Percentiles rank a stretch among this genome's conserved stretches.
Conservation (phyloP, 371 early-diverging fungal genomes). For the Choanephora cucurbitarum region DNA sequence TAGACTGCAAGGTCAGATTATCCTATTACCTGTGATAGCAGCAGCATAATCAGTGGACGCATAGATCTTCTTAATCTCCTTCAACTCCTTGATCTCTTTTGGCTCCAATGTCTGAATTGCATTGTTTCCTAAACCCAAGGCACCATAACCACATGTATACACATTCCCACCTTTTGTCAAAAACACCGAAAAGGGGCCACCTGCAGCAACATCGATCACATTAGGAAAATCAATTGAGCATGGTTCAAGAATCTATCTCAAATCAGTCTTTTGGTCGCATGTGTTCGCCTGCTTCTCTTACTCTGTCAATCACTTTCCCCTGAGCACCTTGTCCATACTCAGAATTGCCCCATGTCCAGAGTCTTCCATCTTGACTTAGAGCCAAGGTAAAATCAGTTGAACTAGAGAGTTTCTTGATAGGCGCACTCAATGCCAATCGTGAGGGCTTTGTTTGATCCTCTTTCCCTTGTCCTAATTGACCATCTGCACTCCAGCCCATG, state of each 20-base stretch:
- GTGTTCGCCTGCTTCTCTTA: constrained; percentile 28
- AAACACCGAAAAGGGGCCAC: constrained; percentile 72
- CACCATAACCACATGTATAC: constrained; percentile 74
- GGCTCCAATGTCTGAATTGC: constrained; percentile 53
- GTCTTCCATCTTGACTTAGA: constrained; percentile 46
- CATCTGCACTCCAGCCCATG: constrained; percentile 86
- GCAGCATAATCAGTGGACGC: constrained; percentile 67
- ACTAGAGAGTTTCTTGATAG: constrained; percentile 57
- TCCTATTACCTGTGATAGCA: constrained; percentile 59
- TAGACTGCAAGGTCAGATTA: too few species aligned
- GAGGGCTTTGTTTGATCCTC: constrained; percentile 52
- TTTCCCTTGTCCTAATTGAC: constrained; percentile 73
- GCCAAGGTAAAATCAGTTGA: constrained; percentile 77
- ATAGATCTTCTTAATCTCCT: constrained; percentile 40
- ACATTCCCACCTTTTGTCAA: constrained; percentile 64
- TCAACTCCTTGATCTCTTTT: constrained; percentile 33
- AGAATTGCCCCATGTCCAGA: constrained; percentile 84
- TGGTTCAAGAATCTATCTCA: constrained; percentile 68
- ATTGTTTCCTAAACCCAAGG: constrained; percentile 61
- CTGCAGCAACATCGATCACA: constrained; percentile 68
- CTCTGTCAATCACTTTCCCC: constrained; percentile 69
- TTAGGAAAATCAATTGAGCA: constrained; percentile 37
- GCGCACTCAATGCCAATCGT: constrained; percentile 32
- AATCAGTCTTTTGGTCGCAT: neutral
- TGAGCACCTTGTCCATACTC: constrained; percentile 83